A percentile compares a stretch with the other conserved stretches of the same genome.
phyloP scores from a whole-genome alignment of 345 rosid genomes.

The Salix viminalis region DNA sequence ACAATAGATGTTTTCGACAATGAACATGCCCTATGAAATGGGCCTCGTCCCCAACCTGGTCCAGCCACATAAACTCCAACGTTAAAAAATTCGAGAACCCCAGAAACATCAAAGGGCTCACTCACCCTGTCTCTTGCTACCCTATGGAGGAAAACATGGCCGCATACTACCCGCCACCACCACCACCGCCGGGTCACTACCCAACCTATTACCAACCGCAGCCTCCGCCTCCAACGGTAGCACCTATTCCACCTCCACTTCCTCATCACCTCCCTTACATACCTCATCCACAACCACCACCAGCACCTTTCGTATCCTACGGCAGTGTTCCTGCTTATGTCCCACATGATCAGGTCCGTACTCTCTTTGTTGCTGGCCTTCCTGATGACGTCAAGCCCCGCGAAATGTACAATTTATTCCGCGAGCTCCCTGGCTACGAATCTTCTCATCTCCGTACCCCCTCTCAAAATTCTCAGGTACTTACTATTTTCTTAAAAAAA shows the following conservation, averaged over 20 bases:
- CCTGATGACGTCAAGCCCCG: slow-evolving; percentile 87
- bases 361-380: slow-evolving; percentile 84
- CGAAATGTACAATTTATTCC: slow-evolving; percentile 82
- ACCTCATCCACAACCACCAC: slow-evolving; percentile 23
- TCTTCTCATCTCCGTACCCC: slow-evolving; percentile 75
- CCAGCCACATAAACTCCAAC: not conserved
- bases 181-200: slow-evolving; percentile 17
- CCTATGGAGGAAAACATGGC: slow-evolving; percentile 53
- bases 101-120: not conserved
- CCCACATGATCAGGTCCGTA: slow-evolving; percentile 55
- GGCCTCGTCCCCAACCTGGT: not conserved
- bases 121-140: not conserved
- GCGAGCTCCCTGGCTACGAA: slow-evolving; percentile 83
- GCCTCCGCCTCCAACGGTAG: slow-evolving; percentile 28
- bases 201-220: slow-evolving; percentile 20
- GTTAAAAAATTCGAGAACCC: not conserved
- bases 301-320: slow-evolving; percentile 37
- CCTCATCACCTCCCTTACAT: slow-evolving; percentile 23
- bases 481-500: not conserved
- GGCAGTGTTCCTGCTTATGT: slow-evolving; percentile 19
- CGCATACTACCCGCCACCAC: slow-evolving; percentile 47
- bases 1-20: too few species aligned
- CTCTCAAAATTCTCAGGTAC: slow-evolving; percentile 46
- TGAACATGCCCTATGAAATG: not conserved
- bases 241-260: slow-evolving; percentile 16